Percentiles rank a stretch among this genome's conserved stretches.
Evolutionary conservation across 305 asterid species (phyloP).

Genomic region (Fraxinus xanthoxyloides): DNA sequence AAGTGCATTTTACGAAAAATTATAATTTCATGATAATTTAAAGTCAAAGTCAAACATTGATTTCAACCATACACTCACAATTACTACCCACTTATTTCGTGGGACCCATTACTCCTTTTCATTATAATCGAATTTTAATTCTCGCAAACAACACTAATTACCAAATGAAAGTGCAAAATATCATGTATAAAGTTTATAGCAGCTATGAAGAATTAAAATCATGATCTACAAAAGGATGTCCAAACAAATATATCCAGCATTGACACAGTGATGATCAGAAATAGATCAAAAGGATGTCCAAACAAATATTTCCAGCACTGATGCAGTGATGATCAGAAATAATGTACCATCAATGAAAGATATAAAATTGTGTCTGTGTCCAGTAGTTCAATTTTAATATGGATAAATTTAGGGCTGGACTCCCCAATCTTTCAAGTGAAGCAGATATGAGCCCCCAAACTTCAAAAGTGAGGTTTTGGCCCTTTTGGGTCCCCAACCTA

Average conservation of each 20-base stretch:
- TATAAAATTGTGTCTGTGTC: conserved; percentile 12
- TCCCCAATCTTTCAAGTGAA: background rate
- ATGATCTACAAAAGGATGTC: background rate
- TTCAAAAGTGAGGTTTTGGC: background rate
- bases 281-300: background rate
- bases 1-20: background rate
- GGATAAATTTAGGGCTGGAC: background rate
- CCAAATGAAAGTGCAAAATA: conserved; percentile 4
- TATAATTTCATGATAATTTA: background rate
- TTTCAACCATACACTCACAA: background rate
- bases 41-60: background rate
- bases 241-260: background rate
- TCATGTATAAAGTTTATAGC: background rate
- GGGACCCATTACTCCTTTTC: background rate
- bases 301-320: background rate
- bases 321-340: background rate
- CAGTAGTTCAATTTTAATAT: background rate
- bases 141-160: background rate
- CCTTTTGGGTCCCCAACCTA: background rate
- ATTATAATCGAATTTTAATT: background rate
- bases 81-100: background rate
- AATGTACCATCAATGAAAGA: background rate
- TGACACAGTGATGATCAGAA: background rate
- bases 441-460: background rate
- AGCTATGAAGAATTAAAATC: background rate